Base-by-base conservation (phyloP, 257 asterid genomes). In the Petrea volubilis region DNA sequence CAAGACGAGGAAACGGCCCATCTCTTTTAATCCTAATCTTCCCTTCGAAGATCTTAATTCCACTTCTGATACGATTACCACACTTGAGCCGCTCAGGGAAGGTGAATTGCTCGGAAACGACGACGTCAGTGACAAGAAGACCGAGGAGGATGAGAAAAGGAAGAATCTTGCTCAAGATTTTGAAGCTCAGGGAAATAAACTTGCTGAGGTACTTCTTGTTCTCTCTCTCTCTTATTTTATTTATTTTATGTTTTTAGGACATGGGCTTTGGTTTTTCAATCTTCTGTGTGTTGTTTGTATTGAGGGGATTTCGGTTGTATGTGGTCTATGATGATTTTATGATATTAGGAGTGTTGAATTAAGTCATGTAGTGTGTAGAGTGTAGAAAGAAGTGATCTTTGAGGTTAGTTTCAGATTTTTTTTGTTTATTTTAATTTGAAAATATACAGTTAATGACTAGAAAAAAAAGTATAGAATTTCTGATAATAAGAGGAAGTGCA, bases 181-280 rank as follows among this genome's bases (percentile, higher is more conserved):
- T 59, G 89, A 90, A 84, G 82, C 84, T 64, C 86, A 71, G 60
- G 98, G 98, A 40, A 92, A 90, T 74, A 74, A 79, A 72, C 91
- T 92, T 53, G 96, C 98, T 68, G 90, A 90, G 96, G 98, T 91
- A 80, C 21, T 70, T n/a, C 1, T n/a, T 20, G 14, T 1, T 8
- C 21, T 44, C 4, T n/a, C 23, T 52, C 27, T 47, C 17, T 1
- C 14, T 33, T 17, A 1, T 24, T 60, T 11, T 34, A 40, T 11
- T 56, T 21, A 7, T 23, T 50, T n/a, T 25, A 17, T n/a, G 6
- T 13, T 40, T 41, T 33, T 18, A 15, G 3, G 13, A 64, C 21
- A 7, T 50, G 67, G 70, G 49, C 24, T 51, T 64, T 7, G 27
- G 70, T 2, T 17, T 53, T 46, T 59, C 20, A 23, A 10, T 46